Evolutionary conservation across 192 early-diverging fungal species (phyloP).

Genomic region (Coemansia umbellata): DNA sequence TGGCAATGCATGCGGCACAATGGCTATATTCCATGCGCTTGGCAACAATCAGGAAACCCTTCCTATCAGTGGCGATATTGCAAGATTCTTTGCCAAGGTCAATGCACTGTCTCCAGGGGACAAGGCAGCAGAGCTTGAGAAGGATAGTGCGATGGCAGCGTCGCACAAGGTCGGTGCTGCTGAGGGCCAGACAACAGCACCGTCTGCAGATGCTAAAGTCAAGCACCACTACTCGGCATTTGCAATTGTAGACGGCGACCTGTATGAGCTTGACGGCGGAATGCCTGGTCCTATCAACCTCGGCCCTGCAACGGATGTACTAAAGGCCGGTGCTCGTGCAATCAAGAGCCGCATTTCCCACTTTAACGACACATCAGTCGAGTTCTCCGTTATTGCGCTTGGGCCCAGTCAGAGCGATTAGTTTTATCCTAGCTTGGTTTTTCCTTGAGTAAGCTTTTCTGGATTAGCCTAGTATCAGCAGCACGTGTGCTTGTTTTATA

Average conservation of each 20-base stretch:
- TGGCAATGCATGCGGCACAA: constrained; percentile 90
- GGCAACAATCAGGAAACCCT: constrained; percentile 64
- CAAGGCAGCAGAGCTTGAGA: constrained; percentile 69
- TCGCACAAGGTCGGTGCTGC: constrained; percentile 56
- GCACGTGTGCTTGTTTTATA: too few species aligned
- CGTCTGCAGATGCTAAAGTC: constrained; percentile 68
- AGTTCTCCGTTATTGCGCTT: constrained; percentile 32
- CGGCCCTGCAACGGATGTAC: constrained; percentile 59
- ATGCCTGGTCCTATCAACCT: constrained; percentile 81
- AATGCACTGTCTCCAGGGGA: constrained; percentile 63
- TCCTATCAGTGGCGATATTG: constrained; percentile 51
- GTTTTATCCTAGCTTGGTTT: too few species aligned
- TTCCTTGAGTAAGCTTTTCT: too few species aligned
- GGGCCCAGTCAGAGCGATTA: constrained; percentile 9
- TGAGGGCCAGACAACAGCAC: constrained; percentile 67
- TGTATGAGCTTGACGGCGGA: constrained; percentile 90
- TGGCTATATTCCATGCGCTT: constrained; percentile 86
- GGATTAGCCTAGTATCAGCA: too few species aligned
- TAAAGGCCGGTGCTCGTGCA: constrained; percentile 35
- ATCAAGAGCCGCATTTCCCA: constrained; percentile 23
- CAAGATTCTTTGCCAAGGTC: constrained; percentile 62
- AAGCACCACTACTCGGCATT: constrained; percentile 88
- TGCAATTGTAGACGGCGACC: constrained; percentile 65
- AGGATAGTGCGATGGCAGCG: constrained; percentile 52
- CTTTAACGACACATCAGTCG: constrained; percentile 5